These are phyloP conservation scores for Kondoa malvinella DNA, from an alignment of 768 basidiomycete genomes.

Conservation along the genomic window DNA sequence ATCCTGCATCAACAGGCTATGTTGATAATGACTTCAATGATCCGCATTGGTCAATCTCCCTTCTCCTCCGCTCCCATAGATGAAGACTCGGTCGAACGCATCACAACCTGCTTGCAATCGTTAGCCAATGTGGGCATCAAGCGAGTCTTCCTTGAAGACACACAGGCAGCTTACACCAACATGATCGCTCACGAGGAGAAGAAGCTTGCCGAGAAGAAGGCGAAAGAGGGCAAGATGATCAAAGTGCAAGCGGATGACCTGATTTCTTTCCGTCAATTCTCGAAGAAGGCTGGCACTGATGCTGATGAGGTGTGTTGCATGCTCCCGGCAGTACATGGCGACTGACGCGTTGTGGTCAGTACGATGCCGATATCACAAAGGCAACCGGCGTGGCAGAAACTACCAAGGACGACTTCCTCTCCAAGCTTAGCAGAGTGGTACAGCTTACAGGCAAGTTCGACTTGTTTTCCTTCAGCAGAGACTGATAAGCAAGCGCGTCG, in stretches of 20 bases:
- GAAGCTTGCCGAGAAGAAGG: conserved; percentile 78
- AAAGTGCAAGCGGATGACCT: conserved; percentile 87
- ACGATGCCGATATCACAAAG: conserved; percentile 68
- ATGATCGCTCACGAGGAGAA: conserved; percentile 97
- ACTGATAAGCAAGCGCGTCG: background rate
- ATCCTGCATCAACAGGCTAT: no score
- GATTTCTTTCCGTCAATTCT: conserved; percentile 80
- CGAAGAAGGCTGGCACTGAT: conserved; percentile 74
- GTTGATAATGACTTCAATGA: conserved; percentile 93
- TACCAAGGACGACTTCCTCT: conserved; percentile 77
- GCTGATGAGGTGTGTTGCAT: conserved; percentile 34
- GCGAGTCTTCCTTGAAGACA: conserved; percentile 45
- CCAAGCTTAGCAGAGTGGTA: conserved; percentile 77
- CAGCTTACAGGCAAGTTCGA: conserved; percentile 61
- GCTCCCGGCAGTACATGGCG: background rate
- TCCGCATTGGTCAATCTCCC: conserved; percentile 93
- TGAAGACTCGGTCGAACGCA: conserved; percentile 90
- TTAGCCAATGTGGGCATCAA: conserved; percentile 48
- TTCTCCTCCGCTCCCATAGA: conserved; percentile 89
- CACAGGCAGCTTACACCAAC: conserved; percentile 74
- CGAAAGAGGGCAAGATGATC: conserved; percentile 50
- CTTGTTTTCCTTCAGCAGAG: background rate
- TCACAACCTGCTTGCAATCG: conserved; percentile 88
- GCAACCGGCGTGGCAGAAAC: conserved; percentile 67
- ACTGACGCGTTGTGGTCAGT: conserved; percentile 37